These are phyloP conservation scores for Phragmites australis DNA, from an alignment of 176 grass and related monocot species.

Conservation along the genomic window DNA sequence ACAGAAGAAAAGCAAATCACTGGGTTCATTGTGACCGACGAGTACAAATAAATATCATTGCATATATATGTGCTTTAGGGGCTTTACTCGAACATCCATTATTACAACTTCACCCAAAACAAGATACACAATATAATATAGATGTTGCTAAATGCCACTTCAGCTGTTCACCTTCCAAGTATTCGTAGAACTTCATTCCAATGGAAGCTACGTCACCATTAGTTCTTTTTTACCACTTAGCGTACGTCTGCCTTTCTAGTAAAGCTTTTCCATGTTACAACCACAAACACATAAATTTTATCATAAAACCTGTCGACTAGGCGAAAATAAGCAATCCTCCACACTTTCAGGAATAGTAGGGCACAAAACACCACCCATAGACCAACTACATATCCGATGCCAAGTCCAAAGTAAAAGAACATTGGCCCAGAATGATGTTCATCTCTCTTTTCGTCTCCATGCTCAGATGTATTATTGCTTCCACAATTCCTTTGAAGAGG, in stretches of 20 bases:
- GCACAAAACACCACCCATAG: conserved; percentile 21
- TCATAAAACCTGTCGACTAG: conserved; percentile 10
- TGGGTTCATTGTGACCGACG: no score
- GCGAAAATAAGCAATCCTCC: conserved; percentile 27
- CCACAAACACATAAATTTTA: background rate
- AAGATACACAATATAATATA: no score
- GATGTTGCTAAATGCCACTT: no score
- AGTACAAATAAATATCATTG: no score
- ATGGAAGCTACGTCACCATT: no score
- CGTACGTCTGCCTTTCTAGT: background rate
- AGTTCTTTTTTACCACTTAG: no score
- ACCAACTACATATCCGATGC: background rate
- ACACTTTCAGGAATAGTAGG: conserved; percentile 10
- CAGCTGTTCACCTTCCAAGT: no score
- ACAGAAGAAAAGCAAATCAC: no score
- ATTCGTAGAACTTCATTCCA: no score
- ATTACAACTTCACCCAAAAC: no score
- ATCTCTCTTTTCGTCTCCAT: background rate
- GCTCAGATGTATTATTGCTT: background rate
- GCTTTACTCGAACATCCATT: no score
- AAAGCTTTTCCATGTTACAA: background rate
- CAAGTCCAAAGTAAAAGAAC: background rate
- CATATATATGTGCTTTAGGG: no score
- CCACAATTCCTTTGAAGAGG: conserved; percentile 27
- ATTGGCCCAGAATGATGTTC: background rate